Evolutionary conservation across 1,139 yeast species (phyloP), one percentile per base, ranked within the genome.

Genomic region (Diutina pseudorugosa): DNA sequence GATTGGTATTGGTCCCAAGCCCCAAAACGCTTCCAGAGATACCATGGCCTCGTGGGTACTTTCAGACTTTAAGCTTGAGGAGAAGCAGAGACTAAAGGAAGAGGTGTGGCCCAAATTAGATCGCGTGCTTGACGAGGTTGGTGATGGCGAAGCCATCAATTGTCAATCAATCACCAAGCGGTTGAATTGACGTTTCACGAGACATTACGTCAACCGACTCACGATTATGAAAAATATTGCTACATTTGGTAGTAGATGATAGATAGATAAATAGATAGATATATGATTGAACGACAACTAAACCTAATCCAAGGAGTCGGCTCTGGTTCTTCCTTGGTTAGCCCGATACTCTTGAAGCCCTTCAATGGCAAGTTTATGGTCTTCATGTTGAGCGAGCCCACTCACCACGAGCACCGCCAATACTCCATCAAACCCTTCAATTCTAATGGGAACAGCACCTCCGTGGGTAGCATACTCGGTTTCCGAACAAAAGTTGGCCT

Each of bases 401-500:
- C 83, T 77, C 42, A 81, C 73, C n/a, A 83, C 79, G 51, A 80
- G 67, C 2, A 80, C 75, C 1, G 77, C 88, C 42, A 79, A 68
- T 27, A 79, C 67, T 20, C 73, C 72, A 57, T 74, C 81, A 43
- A 68, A 61, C 27, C 70, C 69, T 12, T 65, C 62, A 18, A 79
- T 67, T 51, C 74, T 70, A 51, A 82, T 65, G 1, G 86, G 85
- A 52, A 81, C 74, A 52, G 80, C 79, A 48, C 87, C 87, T 11
- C 86, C 88, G 58, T 80, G 85, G 51, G 72, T 64, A 11, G 85
- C 81, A 59, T 71, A 81, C n/a, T 79, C 82, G 27, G 59, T 56
- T 19, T 75, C 68, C 23, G 73, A 67, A 41, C 72, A 61, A 57
- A 68, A 74, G 55, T 71, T 69, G n/a, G 73, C 75, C 19, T 72